Percentiles rank a stretch among this genome's conserved stretches.
phyloP scores from a whole-genome alignment of 306 rosid genomes.

The Cercis canadensis region DNA sequence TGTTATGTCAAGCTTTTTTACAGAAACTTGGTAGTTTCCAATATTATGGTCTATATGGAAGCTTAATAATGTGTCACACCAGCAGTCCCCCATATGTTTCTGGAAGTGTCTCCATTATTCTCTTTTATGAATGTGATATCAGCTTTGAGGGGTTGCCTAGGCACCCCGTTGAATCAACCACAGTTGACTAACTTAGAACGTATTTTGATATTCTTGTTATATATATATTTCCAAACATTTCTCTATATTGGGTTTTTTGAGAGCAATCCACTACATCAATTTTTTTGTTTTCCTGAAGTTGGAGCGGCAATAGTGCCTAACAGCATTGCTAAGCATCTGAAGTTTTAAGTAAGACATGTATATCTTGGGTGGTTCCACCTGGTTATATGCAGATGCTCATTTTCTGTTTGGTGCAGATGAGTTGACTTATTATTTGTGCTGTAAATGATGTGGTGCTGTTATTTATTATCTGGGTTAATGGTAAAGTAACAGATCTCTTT shows the following conservation, averaged over 20 bases:
- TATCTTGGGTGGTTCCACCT: neutral
- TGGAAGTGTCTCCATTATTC: neutral
- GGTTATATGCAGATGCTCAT: slow-evolving; percentile 9
- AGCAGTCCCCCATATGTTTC: neutral
- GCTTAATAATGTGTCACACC: neutral
- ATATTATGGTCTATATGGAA: slow-evolving; percentile 6
- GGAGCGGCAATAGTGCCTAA: neutral
- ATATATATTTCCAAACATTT: neutral
- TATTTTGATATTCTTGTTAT: neutral
- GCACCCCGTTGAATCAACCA: slow-evolving; percentile 21
- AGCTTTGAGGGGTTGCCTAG: slow-evolving; percentile 2
- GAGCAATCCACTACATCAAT: neutral
- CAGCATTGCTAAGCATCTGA: neutral
- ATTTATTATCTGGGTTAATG: slow-evolving; percentile 4
- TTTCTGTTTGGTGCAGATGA: slow-evolving; percentile 4
- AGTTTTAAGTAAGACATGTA: neutral
- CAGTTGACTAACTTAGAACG: neutral
- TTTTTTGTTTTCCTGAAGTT: neutral
- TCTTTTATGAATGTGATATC: slow-evolving; percentile 12
- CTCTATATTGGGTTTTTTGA: neutral
- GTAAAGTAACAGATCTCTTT: neutral
- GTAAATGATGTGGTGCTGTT: slow-evolving; percentile 24
- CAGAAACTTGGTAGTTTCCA: neutral
- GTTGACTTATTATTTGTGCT: slow-evolving; percentile 9
- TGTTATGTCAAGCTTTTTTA: slow-evolving; percentile 3